Conservation (phyloP, 1,139 yeast species). For the Kodamaea arcana region DNA sequence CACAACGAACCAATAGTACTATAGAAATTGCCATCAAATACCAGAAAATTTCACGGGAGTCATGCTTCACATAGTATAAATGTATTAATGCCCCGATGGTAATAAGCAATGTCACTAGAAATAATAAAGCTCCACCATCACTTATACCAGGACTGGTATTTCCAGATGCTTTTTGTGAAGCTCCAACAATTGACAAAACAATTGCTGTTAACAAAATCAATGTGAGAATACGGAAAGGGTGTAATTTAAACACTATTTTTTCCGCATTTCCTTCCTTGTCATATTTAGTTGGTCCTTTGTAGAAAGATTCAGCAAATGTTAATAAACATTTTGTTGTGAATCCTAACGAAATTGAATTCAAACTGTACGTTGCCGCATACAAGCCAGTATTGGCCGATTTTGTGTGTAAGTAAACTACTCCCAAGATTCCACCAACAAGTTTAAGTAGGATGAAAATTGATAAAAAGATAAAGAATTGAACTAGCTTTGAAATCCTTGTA, state of each 20-base stretch:
- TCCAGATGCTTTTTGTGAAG: constrained; percentile 4
- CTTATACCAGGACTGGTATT: constrained; percentile 2
- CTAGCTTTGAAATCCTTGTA: constrained; percentile 2
- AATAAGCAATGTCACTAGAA: constrained; percentile 8
- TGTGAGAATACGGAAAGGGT: constrained; percentile 13
- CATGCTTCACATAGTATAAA: constrained; percentile 1
- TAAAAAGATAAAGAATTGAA: constrained; percentile 4
- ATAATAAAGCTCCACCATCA: constrained; percentile 12
- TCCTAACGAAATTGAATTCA: constrained; percentile 17
- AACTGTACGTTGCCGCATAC: constrained; percentile 16
- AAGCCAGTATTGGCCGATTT: constrained; percentile 7
- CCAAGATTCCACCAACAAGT: constrained; percentile 16
- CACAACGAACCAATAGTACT: constrained; percentile 13
- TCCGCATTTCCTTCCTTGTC: background rate
- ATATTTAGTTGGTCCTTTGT: constrained; percentile 1
- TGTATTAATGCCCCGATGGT: constrained; percentile 4
- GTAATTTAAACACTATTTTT: constrained; percentile 3
- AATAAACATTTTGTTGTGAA: constrained; percentile 12
- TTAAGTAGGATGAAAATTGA: constrained; percentile 14
- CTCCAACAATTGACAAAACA: constrained; percentile 13
- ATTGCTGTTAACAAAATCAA: constrained; percentile 13
- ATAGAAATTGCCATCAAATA: background rate
- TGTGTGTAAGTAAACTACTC: constrained; percentile 10
- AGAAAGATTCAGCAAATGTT: constrained; percentile 11
- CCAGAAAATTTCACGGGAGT: constrained; percentile 1